Evolutionary conservation across 495 filamentous ascomycete species (phyloP).

Genomic region (Glarea lozoyensis): DNA sequence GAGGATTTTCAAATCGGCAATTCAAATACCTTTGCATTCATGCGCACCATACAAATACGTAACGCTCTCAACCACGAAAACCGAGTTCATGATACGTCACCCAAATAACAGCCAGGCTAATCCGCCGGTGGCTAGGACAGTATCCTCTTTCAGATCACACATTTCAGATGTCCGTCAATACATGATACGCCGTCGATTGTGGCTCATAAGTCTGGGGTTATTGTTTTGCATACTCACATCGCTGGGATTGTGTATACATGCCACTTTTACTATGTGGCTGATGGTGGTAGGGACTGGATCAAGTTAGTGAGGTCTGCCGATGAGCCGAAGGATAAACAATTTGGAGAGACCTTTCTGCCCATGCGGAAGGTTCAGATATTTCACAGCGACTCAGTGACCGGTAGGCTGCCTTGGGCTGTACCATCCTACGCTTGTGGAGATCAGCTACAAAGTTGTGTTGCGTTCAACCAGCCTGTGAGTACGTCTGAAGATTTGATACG

Average conservation of each 20-base stretch:
- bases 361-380: conserved; percentile 7
- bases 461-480: conserved; percentile 12
- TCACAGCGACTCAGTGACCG: neutral
- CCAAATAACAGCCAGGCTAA: neutral
- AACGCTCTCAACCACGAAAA: no score
- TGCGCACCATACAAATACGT: no score
- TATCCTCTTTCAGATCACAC: conserved; percentile 8
- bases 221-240: conserved; percentile 2
- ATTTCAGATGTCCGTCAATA: conserved; percentile 1
- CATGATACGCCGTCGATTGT: conserved; percentile 1
- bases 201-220: neutral
- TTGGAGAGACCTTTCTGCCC: conserved; percentile 3
- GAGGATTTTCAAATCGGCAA: no score
- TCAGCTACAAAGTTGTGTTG: conserved; percentile 14
- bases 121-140: neutral
- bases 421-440: conserved; percentile 18
- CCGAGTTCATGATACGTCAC: conserved; percentile 13
- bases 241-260: conserved; percentile 9
- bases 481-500: neutral
- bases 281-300: neutral
- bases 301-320: neutral
- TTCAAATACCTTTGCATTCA: no score
- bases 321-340: neutral
- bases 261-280: conserved; percentile 14
- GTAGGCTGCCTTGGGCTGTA: conserved; percentile 4